Conservation (phyloP, 2,329 filamentous ascomycete genomes). For the Colletotrichum truncatum region DNA sequence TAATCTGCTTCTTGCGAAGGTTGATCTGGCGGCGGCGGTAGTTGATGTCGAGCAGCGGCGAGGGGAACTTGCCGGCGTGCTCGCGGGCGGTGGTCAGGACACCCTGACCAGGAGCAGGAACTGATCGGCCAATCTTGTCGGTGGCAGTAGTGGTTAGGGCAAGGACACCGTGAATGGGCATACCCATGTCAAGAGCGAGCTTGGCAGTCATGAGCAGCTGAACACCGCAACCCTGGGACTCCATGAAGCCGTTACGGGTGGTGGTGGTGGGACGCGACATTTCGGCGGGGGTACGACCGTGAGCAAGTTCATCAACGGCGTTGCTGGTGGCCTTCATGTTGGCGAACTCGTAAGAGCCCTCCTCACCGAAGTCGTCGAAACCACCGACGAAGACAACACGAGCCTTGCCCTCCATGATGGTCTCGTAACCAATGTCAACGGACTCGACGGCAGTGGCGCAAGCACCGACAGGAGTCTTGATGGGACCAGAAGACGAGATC, state of each 20-base stretch:
- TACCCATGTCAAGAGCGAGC: slow-evolving; percentile 97
- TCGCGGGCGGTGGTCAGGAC: slow-evolving; percentile 95
- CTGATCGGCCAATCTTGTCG: slow-evolving; percentile 98
- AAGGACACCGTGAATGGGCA: slow-evolving; percentile 95
- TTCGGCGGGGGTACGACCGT: slow-evolving; percentile 93
- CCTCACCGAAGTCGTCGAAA: slow-evolving; percentile 99
- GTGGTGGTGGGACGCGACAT: slow-evolving; percentile 99
- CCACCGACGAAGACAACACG: slow-evolving; percentile 97
- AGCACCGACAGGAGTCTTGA: slow-evolving; percentile 98
- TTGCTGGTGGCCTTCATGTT: slow-evolving; percentile 99
- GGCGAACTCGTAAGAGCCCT: slow-evolving; percentile 99
- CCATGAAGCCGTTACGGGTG: slow-evolving; percentile 98
- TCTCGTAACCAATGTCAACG: slow-evolving; percentile 97
- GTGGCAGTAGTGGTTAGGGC: slow-evolving; percentile 95
- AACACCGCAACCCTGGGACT: slow-evolving; percentile 97
- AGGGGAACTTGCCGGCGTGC: slow-evolving; percentile 90
- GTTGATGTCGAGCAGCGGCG: slow-evolving; percentile 95
- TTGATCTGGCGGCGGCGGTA: slow-evolving; percentile 97
- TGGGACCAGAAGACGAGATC: slow-evolving; percentile 94
- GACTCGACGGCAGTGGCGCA: slow-evolving; percentile 98
- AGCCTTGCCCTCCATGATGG: slow-evolving; percentile 97
- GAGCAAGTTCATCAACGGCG: slow-evolving; percentile 93
- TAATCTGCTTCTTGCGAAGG: slow-evolving; percentile 92
- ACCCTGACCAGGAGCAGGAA: slow-evolving; percentile 96
- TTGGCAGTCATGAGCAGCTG: slow-evolving; percentile 98